Evolutionary conservation across 164 flowering plant genomes (phyloP), one percentile per base, ranked within the genome.

Genomic region (Tinospora cordifolia): DNA sequence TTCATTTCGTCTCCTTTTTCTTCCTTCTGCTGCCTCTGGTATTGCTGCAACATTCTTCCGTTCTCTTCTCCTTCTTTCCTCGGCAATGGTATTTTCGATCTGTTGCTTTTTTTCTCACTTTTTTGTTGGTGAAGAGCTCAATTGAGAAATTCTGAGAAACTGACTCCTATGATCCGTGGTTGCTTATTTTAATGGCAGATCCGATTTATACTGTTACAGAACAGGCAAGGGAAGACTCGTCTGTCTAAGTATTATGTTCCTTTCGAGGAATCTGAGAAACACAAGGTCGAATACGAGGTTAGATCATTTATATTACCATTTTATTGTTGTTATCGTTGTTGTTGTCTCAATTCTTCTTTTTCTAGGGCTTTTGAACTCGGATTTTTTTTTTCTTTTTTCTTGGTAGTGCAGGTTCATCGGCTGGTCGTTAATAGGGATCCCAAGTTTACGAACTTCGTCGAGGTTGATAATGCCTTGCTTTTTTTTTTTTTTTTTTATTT

Each of bases 271-370:
- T 87, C 97, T 41, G 98, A 94, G 93, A 92, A 94, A 81, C 98
- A 94, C 83, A 92, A 87, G 77, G 98, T 94, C 74, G 98, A 94
- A 79, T 94, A 88, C 83, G 97, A 93, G 97, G 98, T 93, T 1
- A 40, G 22, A 13, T 60, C 22, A 19, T 4, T 51, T 24, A 0
- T 24, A 38, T 41, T 54, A 30, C 46, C 8, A 11, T 41, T 41
- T 30, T 41, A 11, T 41, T 41, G 46, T 41, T 41, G 13, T 4
- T 41, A 41, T 30, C 36, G 36, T 30, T 30, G 36, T 30, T 30
- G 36, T 30, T 30, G 36, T 30, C 4, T 30, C 2, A 30, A 30
- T 30, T 41, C 9, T 41, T 41, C 46, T 41, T 41, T 41, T 1
- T 41, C 6, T 41, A 41, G 13, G 46, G 46, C 8, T 41, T 8